Base-by-base conservation (phyloP, 495 filamentous ascomycete genomes). In the Aspergillus leporis region DNA sequence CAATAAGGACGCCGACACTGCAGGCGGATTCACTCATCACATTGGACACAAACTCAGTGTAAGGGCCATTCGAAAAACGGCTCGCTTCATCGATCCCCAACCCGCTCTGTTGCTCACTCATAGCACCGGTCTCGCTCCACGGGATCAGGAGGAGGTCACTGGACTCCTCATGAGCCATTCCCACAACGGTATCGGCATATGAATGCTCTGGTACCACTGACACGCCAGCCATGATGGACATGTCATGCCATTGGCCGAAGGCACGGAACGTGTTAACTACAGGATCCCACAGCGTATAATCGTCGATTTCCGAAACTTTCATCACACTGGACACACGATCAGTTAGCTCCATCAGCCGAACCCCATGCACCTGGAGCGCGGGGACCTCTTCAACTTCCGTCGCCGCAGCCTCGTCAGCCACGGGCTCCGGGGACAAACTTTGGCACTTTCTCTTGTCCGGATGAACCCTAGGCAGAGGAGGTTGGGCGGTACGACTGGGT, bases 241-340 rank as follows among this genome's bases (percentile, higher is more conserved):
- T 81, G 61, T 94, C 88, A 63, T 95, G 85, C 51, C 96, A 83
- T 61, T 88, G 87, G 23, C 91, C 90, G 66, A 98, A 92, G 0
- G 92, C 90, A 21, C 88, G 83, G 79, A 97, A 97, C 10, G 90
- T 90, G 67, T 96, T 97, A 28, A 97, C 84, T 0, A 97, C 90
- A 5, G 94, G 92, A 64, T 98, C 94, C 73, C 83, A 83, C 5
- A 85, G 75, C 12, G 85, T 83, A 61, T 88, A 86, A 19, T 92
- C 90, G 10, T 93, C 91, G 41, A 85, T 78, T 59, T 94, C 91
- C 0, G 91, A 87, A 6, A 96, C 90, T 64, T 92, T 89, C 94
- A 98, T 98, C 54, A 97, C 92, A 19, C 92, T 90, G 7, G 94
- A 97, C 32, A 89, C 87, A 80, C 94, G 92, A 60, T 98, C 92